Base-by-base conservation (phyloP, 2,329 filamentous ascomycete species). In the Fusarium sp. region DNA sequence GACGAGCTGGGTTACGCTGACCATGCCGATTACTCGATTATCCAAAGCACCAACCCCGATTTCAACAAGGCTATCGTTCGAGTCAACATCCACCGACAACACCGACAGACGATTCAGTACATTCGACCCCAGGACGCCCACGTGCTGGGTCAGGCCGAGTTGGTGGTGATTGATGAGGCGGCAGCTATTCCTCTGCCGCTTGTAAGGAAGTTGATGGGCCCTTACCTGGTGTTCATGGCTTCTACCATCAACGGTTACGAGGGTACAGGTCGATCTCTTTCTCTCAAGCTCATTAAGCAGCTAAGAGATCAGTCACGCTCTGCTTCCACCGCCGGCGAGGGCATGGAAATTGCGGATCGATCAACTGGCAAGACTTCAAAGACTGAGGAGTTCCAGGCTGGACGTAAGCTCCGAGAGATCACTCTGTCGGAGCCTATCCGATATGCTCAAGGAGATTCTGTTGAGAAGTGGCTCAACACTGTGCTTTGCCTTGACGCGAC, bases 181-280 rank as follows among this genome's bases (percentile, higher is more conserved):
- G 96, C 96, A 14, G 97, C 97, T 3, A 99, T 99, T 67, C 96
- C 97, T 14, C 82, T 99, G 13, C 96, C 96, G 1, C 84, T 98
- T 4, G 96, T 99, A 9, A 88, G 92, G 73, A 98, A 98, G 81
- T 85, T 99, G 40, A 94, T 99, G 89, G 96, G 96, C 0, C 95
- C 95, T 15, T 99, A 99, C 80, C 85, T 99, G 38, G 94, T 98
- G 10, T 99, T 99, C 81, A 98, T 99, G 96, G 94, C 97, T 1
- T 99, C 96, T 1, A 99, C 96, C 3, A 98, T 99, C 82, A 98
- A 98, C 77, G 96, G 96, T 61, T 99, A 99, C 78, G 96, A 99
- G 83, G 96, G 96, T 58, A 99, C 96, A 8, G 96, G 96, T 40
- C 90, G 96, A 60, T 98, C 96, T 1, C 86, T 99, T 7, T 98